Evolutionary conservation across 331 rosid genomes (phyloP).

Genomic region (Cucumis variabilis): DNA sequence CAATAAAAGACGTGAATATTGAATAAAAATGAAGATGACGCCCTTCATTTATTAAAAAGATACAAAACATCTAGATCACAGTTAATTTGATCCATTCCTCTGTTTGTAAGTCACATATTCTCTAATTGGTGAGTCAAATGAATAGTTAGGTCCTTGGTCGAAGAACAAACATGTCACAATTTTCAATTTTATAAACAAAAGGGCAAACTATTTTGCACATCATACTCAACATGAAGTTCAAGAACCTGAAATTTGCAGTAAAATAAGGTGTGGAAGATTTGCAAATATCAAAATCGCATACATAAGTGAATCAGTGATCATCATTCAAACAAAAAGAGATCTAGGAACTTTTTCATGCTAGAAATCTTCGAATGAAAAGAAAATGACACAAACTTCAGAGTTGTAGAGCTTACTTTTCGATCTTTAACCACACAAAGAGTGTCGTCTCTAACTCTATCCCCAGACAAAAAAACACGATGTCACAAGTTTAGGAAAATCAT

Average conservation of each 20-base stretch:
- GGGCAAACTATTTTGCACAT: too few species aligned
- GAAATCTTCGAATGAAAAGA: background rate
- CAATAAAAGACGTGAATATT: too few species aligned
- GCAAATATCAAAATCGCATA: background rate
- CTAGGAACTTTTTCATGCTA: conserved; percentile 3
- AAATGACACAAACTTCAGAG: conserved; percentile 27
- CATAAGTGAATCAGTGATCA: background rate
- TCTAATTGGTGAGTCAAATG: too few species aligned
- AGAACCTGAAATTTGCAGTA: background rate
- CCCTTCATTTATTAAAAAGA: too few species aligned
- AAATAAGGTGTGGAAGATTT: conserved; percentile 7
- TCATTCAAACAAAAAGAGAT: background rate
- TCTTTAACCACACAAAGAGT: conserved; percentile 49
- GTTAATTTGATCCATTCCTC: too few species aligned
- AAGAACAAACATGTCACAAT: too few species aligned
- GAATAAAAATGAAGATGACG: too few species aligned
- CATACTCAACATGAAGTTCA: too few species aligned
- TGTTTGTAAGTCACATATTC: too few species aligned
- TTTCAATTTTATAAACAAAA: too few species aligned
- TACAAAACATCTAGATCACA: too few species aligned
- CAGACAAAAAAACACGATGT: conserved; percentile 32
- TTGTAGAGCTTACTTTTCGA: conserved; percentile 66
- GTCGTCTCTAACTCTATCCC: conserved; percentile 70
- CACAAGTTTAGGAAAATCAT: conserved; percentile 17
- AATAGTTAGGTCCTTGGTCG: too few species aligned